Evolutionary conservation across 164 flowering plant species (phyloP).

Genomic region (Warburgia ugandensis): DNA sequence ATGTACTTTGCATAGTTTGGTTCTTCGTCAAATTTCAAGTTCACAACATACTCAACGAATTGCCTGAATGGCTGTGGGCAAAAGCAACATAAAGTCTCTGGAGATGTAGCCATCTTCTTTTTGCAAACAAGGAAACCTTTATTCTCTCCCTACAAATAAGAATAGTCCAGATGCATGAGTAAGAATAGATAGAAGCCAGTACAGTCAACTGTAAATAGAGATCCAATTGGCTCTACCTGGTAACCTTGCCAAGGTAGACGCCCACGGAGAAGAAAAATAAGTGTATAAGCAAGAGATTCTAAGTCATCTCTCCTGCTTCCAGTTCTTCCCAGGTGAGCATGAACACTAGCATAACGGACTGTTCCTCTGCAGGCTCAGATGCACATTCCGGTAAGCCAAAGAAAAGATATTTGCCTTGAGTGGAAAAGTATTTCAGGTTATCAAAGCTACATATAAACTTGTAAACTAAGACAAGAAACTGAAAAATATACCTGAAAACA

Average conservation of each 20-base stretch:
- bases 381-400: no score
- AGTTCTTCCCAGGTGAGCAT: constrained; percentile 97
- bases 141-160: constrained; percentile 99
- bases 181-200: no score
- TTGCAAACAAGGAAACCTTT: constrained; percentile 91
- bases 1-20: constrained; percentile 89
- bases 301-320: constrained; percentile 95
- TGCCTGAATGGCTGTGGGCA: constrained; percentile 80
- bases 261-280: constrained; percentile 84
- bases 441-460: no score
- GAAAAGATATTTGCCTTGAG: no score
- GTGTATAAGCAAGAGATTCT: constrained; percentile 94
- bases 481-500: constrained; percentile 70
- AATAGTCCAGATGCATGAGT: no score
- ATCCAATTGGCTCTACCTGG: constrained; percentile 56
- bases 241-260: constrained; percentile 98
- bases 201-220: no score
- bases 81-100: constrained; percentile 71
- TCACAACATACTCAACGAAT: constrained; percentile 79
- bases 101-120: constrained; percentile 91
- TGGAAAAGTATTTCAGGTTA: no score
- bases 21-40: constrained; percentile 91
- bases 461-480: no score
- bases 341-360: constrained; percentile 95
- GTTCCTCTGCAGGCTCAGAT: constrained; percentile 74